Evolutionary conservation across 495 filamentous ascomycete genomes (phyloP).

Genomic region (Chaetomium tenue): DNA sequence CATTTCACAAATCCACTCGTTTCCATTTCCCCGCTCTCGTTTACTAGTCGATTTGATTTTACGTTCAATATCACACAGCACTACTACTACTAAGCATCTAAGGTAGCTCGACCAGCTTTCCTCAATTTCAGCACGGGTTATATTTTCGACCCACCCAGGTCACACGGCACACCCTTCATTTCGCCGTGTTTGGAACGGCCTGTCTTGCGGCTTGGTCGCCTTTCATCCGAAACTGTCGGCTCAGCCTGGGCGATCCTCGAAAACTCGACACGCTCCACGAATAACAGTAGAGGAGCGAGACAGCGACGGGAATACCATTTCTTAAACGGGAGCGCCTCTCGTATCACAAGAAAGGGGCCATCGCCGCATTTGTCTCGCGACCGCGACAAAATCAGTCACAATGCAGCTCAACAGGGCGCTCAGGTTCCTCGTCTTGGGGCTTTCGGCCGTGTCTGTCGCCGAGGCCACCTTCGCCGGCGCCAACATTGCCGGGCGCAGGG

Average conservation of each 20-base stretch:
- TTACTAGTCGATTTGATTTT: slow-evolving; percentile 8
- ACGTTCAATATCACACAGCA: slow-evolving; percentile 8
- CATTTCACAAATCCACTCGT: slow-evolving; percentile 25
- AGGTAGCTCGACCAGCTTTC: neutral
- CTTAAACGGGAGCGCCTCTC: neutral
- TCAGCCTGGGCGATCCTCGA: neutral
- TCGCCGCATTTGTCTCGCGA: neutral
- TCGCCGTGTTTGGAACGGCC: slow-evolving; percentile 2
- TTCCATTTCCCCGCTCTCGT: slow-evolving; percentile 24
- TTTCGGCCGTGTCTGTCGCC: slow-evolving; percentile 42
- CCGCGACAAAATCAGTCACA: slow-evolving; percentile 22
- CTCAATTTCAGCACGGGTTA: neutral
- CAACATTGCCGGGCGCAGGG: slow-evolving; percentile 25
- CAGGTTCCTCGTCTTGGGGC: slow-evolving; percentile 41
- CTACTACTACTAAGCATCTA: neutral
- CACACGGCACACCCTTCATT: slow-evolving; percentile 23
- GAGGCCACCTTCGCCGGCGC: slow-evolving; percentile 40
- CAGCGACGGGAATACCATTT: neutral
- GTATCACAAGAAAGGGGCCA: too few relatives aligned
- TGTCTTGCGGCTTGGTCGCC: slow-evolving; percentile 10
- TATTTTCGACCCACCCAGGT: slow-evolving; percentile 13
- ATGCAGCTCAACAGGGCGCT: slow-evolving; percentile 43
- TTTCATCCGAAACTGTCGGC: slow-evolving; percentile 14
- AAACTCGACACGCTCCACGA: neutral
- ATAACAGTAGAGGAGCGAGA: neutral